Conservation (phyloP, 2,329 filamentous ascomycete genomes). For the Blastomyces emzantsi region DNA sequence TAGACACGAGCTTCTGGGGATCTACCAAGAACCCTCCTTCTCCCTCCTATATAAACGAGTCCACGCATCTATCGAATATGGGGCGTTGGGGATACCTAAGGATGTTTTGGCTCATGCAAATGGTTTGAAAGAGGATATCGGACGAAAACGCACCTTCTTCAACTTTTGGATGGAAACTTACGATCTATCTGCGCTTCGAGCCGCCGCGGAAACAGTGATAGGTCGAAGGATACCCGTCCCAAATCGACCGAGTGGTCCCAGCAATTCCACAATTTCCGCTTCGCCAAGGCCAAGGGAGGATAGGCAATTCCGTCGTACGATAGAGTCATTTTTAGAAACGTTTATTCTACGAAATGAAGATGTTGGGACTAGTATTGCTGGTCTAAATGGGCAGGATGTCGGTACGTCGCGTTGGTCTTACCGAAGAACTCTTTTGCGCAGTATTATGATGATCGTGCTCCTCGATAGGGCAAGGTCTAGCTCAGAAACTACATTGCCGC, state of each 20-base stretch:
- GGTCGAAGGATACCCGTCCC: slow-evolving; percentile 41
- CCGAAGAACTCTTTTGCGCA: slow-evolving; percentile 48
- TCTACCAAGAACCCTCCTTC: slow-evolving; percentile 47
- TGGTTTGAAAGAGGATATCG: slow-evolving; percentile 48
- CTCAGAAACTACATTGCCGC: slow-evolving; percentile 22
- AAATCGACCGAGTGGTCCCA: slow-evolving; percentile 11
- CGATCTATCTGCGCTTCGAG: slow-evolving; percentile 41
- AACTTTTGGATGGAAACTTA: slow-evolving; percentile 52
- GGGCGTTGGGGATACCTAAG: slow-evolving; percentile 48
- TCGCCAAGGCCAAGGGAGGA: slow-evolving; percentile 13
- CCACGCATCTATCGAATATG: slow-evolving; percentile 50
- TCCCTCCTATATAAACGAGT: slow-evolving; percentile 47
- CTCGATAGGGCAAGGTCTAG: slow-evolving; percentile 47
- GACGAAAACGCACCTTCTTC: slow-evolving; percentile 48
- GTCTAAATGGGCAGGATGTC: slow-evolving; percentile 27
- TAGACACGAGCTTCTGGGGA: slow-evolving; percentile 41
- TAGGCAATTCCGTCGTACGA: slow-evolving; percentile 31
- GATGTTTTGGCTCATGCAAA: slow-evolving; percentile 39
- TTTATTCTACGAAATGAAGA: slow-evolving; percentile 54
- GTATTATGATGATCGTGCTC: slow-evolving; percentile 51
- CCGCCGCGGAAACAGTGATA: slow-evolving; percentile 50
- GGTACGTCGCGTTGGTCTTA: slow-evolving; percentile 42
- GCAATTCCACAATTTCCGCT: slow-evolving; percentile 5
- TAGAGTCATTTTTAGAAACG: slow-evolving; percentile 47
- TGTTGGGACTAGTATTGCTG: slow-evolving; percentile 24